phyloP scores from a whole-genome alignment of 805 yeast species.

The Wickerhamomyces queroliae region DNA sequence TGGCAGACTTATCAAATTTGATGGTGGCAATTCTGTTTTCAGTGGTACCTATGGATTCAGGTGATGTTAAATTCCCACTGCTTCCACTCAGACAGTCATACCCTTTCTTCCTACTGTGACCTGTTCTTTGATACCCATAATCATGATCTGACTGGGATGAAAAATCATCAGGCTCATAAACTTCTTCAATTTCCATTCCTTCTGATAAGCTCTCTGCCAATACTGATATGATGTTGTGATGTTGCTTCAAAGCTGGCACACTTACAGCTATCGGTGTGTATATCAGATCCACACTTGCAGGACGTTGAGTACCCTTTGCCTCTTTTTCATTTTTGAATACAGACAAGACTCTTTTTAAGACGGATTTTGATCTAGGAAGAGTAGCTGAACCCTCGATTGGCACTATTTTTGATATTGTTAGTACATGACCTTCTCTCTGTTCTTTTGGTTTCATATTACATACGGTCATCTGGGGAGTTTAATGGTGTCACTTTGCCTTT shows the following conservation, averaged over 20 bases:
- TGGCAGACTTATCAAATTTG: conserved; percentile 23
- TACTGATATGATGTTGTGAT: conserved; percentile 5
- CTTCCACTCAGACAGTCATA: too few species aligned
- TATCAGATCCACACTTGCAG: not conserved
- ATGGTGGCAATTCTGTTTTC: conserved; percentile 6
- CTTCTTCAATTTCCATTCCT: conserved; percentile 8
- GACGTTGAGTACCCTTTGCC: not conserved
- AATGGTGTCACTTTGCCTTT: too few species aligned
- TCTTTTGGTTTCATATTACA: too few species aligned
- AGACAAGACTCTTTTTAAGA: conserved; percentile 8
- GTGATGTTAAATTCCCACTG: too few species aligned
- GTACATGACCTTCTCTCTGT: too few species aligned
- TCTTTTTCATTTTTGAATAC: conserved; percentile 2
- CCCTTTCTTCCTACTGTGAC: too few species aligned
- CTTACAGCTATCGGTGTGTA: conserved; percentile 9
- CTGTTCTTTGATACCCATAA: too few species aligned
- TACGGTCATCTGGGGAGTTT: too few species aligned
- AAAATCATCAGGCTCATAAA: conserved; percentile 8
- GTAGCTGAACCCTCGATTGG: not conserved
- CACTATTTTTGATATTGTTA: too few species aligned
- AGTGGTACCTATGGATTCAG: not conserved
- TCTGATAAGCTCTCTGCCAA: conserved; percentile 8
- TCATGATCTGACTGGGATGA: conserved; percentile 1
- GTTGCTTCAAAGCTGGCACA: conserved; percentile 12
- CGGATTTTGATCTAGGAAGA: conserved; percentile 5